Percentiles rank a stretch among this genome's conserved stretches.
Conservation (phyloP, 768 basidiomycete species). For the Myochromella boudieri region DNA sequence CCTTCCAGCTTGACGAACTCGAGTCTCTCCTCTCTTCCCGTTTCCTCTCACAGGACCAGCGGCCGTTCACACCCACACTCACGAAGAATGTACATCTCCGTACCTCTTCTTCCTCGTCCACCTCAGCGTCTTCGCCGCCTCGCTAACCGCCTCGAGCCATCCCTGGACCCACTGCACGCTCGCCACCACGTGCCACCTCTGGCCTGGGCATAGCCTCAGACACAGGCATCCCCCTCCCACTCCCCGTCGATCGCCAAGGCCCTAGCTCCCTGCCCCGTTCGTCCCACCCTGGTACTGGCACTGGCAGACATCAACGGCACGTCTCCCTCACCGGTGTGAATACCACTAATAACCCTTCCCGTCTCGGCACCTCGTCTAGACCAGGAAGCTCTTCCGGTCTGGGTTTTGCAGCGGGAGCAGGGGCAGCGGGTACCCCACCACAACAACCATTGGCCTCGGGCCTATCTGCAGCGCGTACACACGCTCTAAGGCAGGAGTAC, state of each 20-base stretch:
- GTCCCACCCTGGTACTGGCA: slow-evolving; percentile 5
- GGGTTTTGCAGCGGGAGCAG: background rate
- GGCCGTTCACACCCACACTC: slow-evolving; percentile 71
- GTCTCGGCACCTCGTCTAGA: background rate
- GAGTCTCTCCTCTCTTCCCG: slow-evolving; percentile 75
- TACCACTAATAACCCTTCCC: background rate
- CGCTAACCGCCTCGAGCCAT: no score
- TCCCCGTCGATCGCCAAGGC: slow-evolving; percentile 8
- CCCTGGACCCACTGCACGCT: slow-evolving; percentile 16
- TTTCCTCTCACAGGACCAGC: slow-evolving; percentile 69
- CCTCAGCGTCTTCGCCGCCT: slow-evolving; percentile 15
- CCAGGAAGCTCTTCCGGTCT: background rate
- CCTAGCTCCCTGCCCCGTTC: slow-evolving; percentile 8
- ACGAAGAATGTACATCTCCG: slow-evolving; percentile 57
- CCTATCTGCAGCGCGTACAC: slow-evolving; percentile 12
- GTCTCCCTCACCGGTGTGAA: slow-evolving; percentile 1
- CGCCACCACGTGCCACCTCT: slow-evolving; percentile 29
- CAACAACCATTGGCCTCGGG: slow-evolving; percentile 1
- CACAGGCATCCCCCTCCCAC: slow-evolving; percentile 13
- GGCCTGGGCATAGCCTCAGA: slow-evolving; percentile 5
- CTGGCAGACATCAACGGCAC: slow-evolving; percentile 7
- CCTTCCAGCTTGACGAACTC: slow-evolving; percentile 74
- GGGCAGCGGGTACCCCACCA: background rate
- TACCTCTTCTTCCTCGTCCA: slow-evolving; percentile 39
- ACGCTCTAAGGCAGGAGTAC: slow-evolving; percentile 13